Evolutionary conservation across 371 early-diverging fungal genomes (phyloP).

Genomic region (Cokeromyces recurvatus): DNA sequence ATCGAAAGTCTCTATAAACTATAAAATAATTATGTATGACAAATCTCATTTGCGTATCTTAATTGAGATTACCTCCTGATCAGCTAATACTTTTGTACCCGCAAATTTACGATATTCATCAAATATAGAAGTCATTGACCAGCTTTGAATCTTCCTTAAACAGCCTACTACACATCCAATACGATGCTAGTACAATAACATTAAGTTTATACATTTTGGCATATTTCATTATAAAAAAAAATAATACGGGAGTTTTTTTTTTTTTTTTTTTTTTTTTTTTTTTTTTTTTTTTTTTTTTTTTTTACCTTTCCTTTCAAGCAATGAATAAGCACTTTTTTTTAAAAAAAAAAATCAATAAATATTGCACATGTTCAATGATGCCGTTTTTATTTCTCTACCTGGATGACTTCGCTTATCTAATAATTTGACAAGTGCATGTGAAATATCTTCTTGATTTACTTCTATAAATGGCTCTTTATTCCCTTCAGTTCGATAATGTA

Average conservation of each 20-base stretch:
- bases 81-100: slow-evolving; percentile 86
- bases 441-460: slow-evolving; percentile 77
- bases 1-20: slow-evolving; percentile 76
- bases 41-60: too few relatives aligned
- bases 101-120: slow-evolving; percentile 94
- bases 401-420: slow-evolving; percentile 78
- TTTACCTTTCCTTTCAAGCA: slow-evolving; percentile 90
- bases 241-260: too few relatives aligned
- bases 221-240: too few relatives aligned
- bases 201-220: too few relatives aligned
- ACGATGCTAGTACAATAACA: slow-evolving; percentile 54
- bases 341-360: too few relatives aligned
- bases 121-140: slow-evolving; percentile 94
- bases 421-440: slow-evolving; percentile 72
- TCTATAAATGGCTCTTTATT: slow-evolving; percentile 95
- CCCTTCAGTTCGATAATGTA: slow-evolving; percentile 78
- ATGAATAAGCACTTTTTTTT: slow-evolving; percentile 67
- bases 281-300: too few relatives aligned
- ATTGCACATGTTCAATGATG: too few relatives aligned
- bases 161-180: slow-evolving; percentile 94
- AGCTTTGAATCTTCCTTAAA: slow-evolving; percentile 86
- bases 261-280: too few relatives aligned
- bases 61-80: slow-evolving; percentile 94
- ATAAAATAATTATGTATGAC: too few relatives aligned
- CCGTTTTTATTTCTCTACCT: too few relatives aligned